Base-by-base conservation (phyloP, 768 basidiomycete species). In the Leccinellum rugosiceps region DNA sequence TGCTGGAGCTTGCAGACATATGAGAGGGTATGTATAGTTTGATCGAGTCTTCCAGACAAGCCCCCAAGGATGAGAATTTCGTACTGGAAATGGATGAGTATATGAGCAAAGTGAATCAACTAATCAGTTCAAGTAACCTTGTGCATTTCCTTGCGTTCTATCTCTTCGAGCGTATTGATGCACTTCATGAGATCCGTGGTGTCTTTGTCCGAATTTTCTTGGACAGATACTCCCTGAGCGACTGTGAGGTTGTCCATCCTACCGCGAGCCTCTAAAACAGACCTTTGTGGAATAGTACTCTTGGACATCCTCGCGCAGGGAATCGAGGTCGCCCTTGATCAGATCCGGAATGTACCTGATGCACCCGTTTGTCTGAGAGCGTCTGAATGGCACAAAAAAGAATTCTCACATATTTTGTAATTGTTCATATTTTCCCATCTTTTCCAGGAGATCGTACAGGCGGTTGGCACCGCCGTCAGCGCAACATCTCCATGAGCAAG, bases 171-270 rank as follows among this genome's bases (percentile, higher is more conserved):
- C 6, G 85, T 78, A 7, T 63, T 47, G 3, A 98, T 74, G 65
- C 94, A 98, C 73, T 99, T 99, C 88, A 92, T 93, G 57, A 99
- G 80, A 70, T 99, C 97, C 0, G 96, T 98, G n/a, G 92, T 82
- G 67, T 92, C 72, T 68, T 93, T 86, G 67, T 89, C 84, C 0
- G 75, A 61, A 65, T 97, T 94, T 52, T 83, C 73, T 0, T 84
- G 67, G 35, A 96, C 75, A 0, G 72, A 68, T 3, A 97, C 89
- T 31, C 82, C 86, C 92, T 94, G 25, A 34, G 28, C 30, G 21
- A 15, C 52, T 0, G 43, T 55, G 30, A 57, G 41, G 28, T 48
- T n/a, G 21, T 48, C 46, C 28, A 25, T 23, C 41, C 15, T 28
- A n/a, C 14, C 13, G 23, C 11, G 52, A 58, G 46, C 43, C 34